phyloP scores from a whole-genome alignment of 441 rosid species.

The Adansonia rubrostipa region DNA sequence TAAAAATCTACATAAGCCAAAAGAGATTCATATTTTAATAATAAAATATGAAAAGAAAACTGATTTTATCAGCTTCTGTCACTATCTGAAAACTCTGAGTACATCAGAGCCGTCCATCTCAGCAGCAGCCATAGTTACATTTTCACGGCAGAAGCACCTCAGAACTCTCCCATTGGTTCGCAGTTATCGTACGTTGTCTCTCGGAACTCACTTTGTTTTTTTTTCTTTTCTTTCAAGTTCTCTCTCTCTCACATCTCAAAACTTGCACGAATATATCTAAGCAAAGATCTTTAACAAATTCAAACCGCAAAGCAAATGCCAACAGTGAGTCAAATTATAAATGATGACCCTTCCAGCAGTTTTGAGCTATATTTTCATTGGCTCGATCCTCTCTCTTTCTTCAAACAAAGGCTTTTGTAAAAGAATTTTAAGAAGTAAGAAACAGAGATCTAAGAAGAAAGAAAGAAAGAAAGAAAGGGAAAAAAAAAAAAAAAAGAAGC shows the following conservation, averaged over 20 bases:
- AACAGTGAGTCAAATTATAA: slow-evolving; percentile 28
- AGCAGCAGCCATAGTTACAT: slow-evolving; percentile 41
- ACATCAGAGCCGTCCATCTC: slow-evolving; percentile 56
- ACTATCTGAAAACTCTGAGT: slow-evolving; percentile 42
- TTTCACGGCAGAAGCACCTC: slow-evolving; percentile 38
- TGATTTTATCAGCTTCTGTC: slow-evolving; percentile 21
- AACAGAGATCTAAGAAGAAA: slow-evolving; percentile 25
- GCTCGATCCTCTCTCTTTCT: neutral
- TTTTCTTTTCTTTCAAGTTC: neutral
- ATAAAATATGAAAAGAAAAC: slow-evolving; percentile 7
- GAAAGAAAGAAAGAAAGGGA: neutral
- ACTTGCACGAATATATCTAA: slow-evolving; percentile 50
- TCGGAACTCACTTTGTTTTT: slow-evolving; percentile 26
- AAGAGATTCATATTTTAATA: neutral
- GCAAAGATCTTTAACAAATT: slow-evolving; percentile 55
- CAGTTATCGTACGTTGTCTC: slow-evolving; percentile 45
- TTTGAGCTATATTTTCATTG: slow-evolving; percentile 26
- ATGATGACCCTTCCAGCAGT: slow-evolving; percentile 31
- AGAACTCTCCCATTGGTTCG: slow-evolving; percentile 55
- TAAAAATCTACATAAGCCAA: neutral
- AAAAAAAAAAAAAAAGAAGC: neutral
- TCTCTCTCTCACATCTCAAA: too few species aligned
- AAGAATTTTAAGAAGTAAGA: slow-evolving; percentile 26
- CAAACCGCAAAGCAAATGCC: slow-evolving; percentile 35
- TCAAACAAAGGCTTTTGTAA: slow-evolving; percentile 1